A percentile compares a stretch with the other conserved stretches of the same genome.
phyloP scores from a whole-genome alignment of 208 protist genomes.

The Wallacemonas sp. region DNA sequence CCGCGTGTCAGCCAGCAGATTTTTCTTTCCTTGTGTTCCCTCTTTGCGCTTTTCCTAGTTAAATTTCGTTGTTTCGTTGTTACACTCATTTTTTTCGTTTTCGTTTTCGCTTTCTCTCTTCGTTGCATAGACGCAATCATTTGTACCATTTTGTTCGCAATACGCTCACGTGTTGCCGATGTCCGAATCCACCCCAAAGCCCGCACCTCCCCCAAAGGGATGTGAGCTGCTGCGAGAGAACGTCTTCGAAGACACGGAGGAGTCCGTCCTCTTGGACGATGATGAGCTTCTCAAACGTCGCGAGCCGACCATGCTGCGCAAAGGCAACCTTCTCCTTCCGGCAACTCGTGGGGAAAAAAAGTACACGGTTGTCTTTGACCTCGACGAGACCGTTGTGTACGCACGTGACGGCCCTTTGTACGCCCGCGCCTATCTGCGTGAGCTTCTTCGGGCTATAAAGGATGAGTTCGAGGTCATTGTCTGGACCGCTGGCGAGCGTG shows the following conservation, averaged over 20 bases:
- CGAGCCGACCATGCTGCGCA: conserved; percentile 69
- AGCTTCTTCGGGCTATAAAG: conserved; percentile 74
- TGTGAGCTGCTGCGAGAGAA: conserved; percentile 77
- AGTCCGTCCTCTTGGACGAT: conserved; percentile 21
- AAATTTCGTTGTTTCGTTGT: no score
- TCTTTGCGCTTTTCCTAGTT: no score
- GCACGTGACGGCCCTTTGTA: conserved; percentile 86
- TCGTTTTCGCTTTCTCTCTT: not conserved
- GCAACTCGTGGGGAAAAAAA: conserved; percentile 29
- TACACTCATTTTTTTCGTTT: not conserved
- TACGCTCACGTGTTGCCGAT: conserved; percentile 8
- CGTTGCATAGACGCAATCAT: not conserved
- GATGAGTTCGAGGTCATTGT: conserved; percentile 89
- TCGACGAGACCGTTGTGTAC: conserved; percentile 93
- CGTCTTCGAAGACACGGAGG: conserved; percentile 59
- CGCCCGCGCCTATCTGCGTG: conserved; percentile 72
- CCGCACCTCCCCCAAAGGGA: conserved; percentile 58
- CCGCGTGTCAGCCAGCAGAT: no score
- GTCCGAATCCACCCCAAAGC: conserved; percentile 22
- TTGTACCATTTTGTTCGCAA: no score
- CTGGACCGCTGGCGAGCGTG: conserved; percentile 88
- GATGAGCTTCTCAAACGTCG: conserved; percentile 72
- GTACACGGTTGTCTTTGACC: conserved; percentile 89
- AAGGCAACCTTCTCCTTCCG: conserved; percentile 63
- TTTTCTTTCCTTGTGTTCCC: no score